These are phyloP conservation scores for Backusella liffmaniae DNA, from an alignment of 192 early-diverging fungal genomes.

Conservation along the genomic window DNA sequence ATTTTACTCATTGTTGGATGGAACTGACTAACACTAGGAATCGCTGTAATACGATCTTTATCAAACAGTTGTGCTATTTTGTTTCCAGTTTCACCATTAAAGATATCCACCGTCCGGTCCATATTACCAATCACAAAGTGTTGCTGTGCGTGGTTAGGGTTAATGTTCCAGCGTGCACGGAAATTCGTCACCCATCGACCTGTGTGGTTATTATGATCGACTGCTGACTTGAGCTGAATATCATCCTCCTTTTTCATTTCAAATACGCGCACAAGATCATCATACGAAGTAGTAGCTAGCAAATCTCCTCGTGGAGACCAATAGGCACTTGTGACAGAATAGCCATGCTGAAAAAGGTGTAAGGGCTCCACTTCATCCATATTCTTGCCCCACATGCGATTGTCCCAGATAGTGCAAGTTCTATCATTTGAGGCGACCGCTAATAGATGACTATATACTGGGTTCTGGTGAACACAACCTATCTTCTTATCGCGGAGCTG, in stretches of 20 bases:
- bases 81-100: conserved; percentile 51
- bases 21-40: conserved; percentile 64
- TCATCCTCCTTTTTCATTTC: background rate
- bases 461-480: conserved; percentile 62
- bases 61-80: conserved; percentile 50
- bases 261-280: conserved; percentile 56
- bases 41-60: conserved; percentile 42
- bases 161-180: conserved; percentile 57
- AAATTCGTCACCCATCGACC: conserved; percentile 70
- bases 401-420: conserved; percentile 63
- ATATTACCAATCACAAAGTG: conserved; percentile 67
- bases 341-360: conserved; percentile 42
- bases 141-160: conserved; percentile 31
- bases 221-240: conserved; percentile 14
- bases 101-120: conserved; percentile 61
- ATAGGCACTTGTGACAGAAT: conserved; percentile 61
- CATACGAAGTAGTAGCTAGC: conserved; percentile 55
- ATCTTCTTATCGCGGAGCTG: conserved; percentile 55
- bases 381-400: conserved; percentile 40
- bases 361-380: conserved; percentile 34
- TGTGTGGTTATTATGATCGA: conserved; percentile 63
- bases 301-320: conserved; percentile 62
- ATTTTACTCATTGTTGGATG: conserved; percentile 53
- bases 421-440: conserved; percentile 53
- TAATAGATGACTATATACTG: conserved; percentile 43